Base-by-base conservation (phyloP, 2,329 filamentous ascomycete genomes). In the Xylariaceae sp. region DNA sequence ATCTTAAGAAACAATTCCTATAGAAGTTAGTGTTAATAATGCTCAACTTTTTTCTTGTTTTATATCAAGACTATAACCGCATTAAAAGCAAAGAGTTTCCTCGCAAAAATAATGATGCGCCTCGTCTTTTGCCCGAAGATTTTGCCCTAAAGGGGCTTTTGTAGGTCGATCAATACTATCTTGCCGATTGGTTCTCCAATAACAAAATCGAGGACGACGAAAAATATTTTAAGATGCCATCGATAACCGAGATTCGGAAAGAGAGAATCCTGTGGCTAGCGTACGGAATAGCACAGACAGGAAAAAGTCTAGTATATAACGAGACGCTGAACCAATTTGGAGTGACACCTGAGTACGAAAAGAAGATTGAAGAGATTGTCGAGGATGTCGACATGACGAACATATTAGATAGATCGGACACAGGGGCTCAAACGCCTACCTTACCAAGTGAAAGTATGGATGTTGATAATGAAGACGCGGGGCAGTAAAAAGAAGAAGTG, bases 191-290 rank as follows among this genome's bases (percentile, higher is more conserved):
- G 80, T 89, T 89, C 61, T 59, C 65, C 0, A 74, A 76, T 9
- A 75, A 78, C 1, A 77, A 78, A 52, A 75, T 84, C 5, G 84
- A 88, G 22, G 85, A 88, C n/a, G 83, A 87, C 11, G 85, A 88
- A 54, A 79, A 84, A 40, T 78, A 78, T 14, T 79, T 88, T 42
- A 86, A 89, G 60, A 68, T 80, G 0, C 70, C 82, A 0, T 85
- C 81, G 0, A 84, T 85, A 64, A 73, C 73, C 0, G 75, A 77
- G 14, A 72, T 79, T n/a, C 73, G 86, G 6, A 77, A 76, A 33
- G 80, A 83, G 47, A 73, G 86, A 0, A 78, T 86, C 0, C 63
- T 88, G 0, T 86, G 80, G 71, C 66, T 87, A 0, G 83, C 76
- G 0, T 72, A 75, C 42, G 72, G 67, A 6, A 72, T 86, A 5